Conservation (phyloP, 192 early-diverging fungal species). For the Chytriomyces sp. region DNA sequence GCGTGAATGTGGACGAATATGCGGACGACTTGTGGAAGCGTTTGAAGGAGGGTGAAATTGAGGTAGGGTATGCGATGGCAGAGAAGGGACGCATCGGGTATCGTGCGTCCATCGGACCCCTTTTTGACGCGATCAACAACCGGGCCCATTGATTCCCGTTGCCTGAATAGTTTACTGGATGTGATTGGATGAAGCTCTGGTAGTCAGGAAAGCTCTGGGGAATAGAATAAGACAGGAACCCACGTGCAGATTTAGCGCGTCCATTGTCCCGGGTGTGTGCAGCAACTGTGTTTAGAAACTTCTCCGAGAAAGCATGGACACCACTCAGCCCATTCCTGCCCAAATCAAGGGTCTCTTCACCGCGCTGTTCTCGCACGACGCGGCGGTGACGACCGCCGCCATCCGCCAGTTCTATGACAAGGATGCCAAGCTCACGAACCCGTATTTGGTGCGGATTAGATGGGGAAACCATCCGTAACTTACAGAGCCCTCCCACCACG, state of each 20-base stretch:
- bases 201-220: too few species aligned
- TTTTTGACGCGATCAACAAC: too few species aligned
- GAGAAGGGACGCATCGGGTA: background rate
- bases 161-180: too few species aligned
- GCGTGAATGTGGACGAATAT: background rate
- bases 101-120: too few species aligned
- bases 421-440: constrained; percentile 43
- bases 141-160: too few species aligned
- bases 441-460: constrained; percentile 55
- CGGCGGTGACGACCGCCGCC: background rate
- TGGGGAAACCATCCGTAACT: too few species aligned
- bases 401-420: constrained; percentile 39
- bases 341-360: constrained; percentile 23
- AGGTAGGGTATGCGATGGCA: constrained; percentile 1
- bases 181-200: too few species aligned
- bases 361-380: constrained; percentile 9
- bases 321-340: background rate
- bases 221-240: too few species aligned
- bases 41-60: background rate
- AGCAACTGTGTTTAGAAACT: too few species aligned
- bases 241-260: too few species aligned
- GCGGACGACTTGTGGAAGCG: background rate
- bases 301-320: constrained; percentile 14
- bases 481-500: constrained; percentile 1
- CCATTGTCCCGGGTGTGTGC: too few species aligned